A percentile compares a stretch with the other conserved stretches of the same genome.
phyloP scores from a whole-genome alignment of 768 basidiomycete genomes.

The Psilocybe tampanensis region DNA sequence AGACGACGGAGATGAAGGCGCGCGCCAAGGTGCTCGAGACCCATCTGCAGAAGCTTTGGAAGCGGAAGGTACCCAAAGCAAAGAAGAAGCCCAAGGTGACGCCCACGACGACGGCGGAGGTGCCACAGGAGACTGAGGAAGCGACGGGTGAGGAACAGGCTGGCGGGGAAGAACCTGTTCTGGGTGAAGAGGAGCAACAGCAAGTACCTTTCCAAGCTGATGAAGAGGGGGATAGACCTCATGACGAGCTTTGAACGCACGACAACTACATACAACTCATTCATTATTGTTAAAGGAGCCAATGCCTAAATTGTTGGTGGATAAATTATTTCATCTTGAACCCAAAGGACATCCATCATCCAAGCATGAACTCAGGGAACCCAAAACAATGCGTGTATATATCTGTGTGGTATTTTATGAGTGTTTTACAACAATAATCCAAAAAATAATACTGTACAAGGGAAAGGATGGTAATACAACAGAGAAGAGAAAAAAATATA shows the following conservation, averaged over 20 bases:
- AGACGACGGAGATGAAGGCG: constrained; percentile 84
- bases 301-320: constrained; percentile 4
- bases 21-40: constrained; percentile 80
- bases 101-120: constrained; percentile 21
- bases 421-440: background rate
- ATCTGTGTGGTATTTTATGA: background rate
- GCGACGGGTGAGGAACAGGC: background rate
- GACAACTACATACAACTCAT: constrained; percentile 1
- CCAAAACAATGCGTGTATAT: background rate
- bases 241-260: constrained; percentile 25
- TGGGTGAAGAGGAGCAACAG: constrained; percentile 5
- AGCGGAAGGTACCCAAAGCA: constrained; percentile 66
- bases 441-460: background rate
- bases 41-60: constrained; percentile 67
- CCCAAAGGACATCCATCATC: background rate
- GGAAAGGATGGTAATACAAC: background rate
- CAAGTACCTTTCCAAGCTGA: constrained; percentile 13
- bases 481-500: background rate
- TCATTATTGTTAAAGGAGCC: constrained; percentile 14
- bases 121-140: constrained; percentile 19
- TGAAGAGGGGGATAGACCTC: constrained; percentile 7
- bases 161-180: no score
- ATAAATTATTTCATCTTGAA: background rate
- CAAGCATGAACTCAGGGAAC: background rate
- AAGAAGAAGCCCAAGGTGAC: constrained; percentile 51